A percentile compares a stretch with the other conserved stretches of the same genome.
Evolutionary conservation across 345 rosid species (phyloP).

Genomic region (Ailanthus altissimus): DNA sequence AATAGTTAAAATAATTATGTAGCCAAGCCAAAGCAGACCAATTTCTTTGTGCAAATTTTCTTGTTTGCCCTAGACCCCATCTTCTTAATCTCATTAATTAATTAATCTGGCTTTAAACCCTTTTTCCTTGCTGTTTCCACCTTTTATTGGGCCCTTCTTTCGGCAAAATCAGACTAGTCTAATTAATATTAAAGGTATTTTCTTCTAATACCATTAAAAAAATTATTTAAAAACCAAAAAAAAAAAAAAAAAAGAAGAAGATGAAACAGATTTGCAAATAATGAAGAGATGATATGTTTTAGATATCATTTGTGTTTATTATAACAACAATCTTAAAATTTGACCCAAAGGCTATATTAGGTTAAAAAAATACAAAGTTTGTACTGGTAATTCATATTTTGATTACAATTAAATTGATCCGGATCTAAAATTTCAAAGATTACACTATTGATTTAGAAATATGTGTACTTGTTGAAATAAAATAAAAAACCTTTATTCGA

Average conservation of each 20-base stretch:
- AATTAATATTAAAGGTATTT: not conserved
- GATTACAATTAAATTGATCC: not conserved
- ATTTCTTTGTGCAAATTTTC: not conserved
- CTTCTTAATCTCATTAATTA: constrained; percentile 9
- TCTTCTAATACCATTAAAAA: not conserved
- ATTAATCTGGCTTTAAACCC: not conserved
- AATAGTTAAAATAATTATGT: not conserved
- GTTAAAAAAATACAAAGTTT: not conserved
- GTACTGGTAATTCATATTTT: no score
- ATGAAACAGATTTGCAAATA: not conserved
- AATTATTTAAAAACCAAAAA: not conserved
- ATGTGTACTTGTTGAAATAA: not conserved
- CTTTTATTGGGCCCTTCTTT: constrained; percentile 28
- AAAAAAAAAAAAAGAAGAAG: not conserved
- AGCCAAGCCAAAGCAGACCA: not conserved
- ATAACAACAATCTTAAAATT: no score
- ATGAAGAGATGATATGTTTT: not conserved
- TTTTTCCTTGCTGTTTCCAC: constrained; percentile 32
- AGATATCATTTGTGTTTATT: no score
- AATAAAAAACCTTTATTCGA: constrained; percentile 13
- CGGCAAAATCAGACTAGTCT: constrained; percentile 4
- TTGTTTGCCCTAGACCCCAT: constrained; percentile 24
- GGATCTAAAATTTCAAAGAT: not conserved
- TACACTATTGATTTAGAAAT: not conserved
- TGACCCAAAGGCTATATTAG: not conserved